Base-by-base conservation (phyloP, 2,329 filamentous ascomycete genomes). In the Raffaelea deltoideospora region DNA sequence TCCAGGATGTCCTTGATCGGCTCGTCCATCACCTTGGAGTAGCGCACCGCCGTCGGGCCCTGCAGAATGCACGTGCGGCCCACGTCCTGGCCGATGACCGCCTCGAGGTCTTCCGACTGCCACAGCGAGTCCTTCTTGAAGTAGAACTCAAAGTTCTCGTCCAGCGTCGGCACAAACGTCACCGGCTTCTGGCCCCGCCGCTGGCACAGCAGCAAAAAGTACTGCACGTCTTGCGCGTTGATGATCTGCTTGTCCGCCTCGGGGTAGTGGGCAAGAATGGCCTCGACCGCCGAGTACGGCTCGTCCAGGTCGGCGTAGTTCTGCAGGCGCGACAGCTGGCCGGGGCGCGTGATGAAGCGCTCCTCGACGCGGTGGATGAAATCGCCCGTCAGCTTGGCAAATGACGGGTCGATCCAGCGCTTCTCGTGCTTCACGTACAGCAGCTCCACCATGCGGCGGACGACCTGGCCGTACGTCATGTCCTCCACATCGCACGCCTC, bases 51-150 rank as follows among this genome's bases (percentile, higher is more conserved):
- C 62, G 87, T 86, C 5, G 90, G 90, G 15, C 90, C 92, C 57
- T 98, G 90, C 27, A 98, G 67, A 53, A 98, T 95, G 64, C 87
- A 95, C 31, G 87, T 94, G 53, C 92, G 76, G 45, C 85, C 87
- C 41, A 98, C 90, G 54, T 98, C 92, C 60, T 96, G 90, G 48
- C 71, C 88, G 42, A 95, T 87, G 40, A 98, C 87, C 37, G 90
- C 90, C 51, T 92, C 88, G 10, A 98, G 69, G 52, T 98, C 90
- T 60, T 98, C 90, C 1, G 90, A 96, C 61, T 98, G 90, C 90
- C 90, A 98, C 8, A 98, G 72, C 2, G 90, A 98, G 58, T 98
- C 90, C 67, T 98, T 98, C 76, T 98, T 98, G 79, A 98, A 98
- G 67, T 85, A 98, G 63, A 92, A 94, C 55, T 98, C 90, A 47